Conservation (phyloP, 257 asterid species). For the Solanum pimpinellifolium region DNA sequence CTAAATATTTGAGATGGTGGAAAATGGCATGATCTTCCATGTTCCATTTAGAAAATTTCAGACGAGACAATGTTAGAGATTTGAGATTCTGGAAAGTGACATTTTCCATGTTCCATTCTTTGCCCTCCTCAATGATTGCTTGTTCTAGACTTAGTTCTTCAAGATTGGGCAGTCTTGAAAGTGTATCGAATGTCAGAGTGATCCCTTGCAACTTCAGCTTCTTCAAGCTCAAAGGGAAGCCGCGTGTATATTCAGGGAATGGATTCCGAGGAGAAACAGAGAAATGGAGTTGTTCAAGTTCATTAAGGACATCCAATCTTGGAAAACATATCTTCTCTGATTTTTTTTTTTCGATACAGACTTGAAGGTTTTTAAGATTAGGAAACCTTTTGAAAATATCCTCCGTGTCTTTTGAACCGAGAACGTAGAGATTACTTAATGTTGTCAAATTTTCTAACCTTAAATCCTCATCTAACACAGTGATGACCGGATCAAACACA, state of each 20-base stretch:
- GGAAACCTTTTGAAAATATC: no score
- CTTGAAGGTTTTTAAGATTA: no score
- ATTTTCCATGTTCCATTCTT: not conserved
- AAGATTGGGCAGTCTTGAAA: not conserved
- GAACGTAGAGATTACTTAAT: not conserved
- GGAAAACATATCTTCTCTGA: not conserved
- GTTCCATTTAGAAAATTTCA: not conserved
- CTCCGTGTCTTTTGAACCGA: no score
- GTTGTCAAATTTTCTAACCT: not conserved
- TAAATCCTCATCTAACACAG: not conserved
- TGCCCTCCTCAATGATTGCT: not conserved
- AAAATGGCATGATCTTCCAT: no score
- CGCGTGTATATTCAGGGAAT: not conserved
- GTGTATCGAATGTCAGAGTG: not conserved
- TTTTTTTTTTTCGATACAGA: no score
- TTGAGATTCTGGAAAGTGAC: not conserved
- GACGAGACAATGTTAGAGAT: fast-evolving
- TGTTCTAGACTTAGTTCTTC: not conserved
- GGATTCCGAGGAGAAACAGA: fast-evolving
- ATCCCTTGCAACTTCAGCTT: fast-evolving
- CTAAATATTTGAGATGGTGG: not conserved
- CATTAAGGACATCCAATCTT: not conserved
- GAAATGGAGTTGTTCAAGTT: not conserved
- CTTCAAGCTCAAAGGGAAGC: not conserved
- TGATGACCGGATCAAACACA: not conserved